Percentiles rank a stretch among this genome's conserved stretches.
Conservation (phyloP, 331 rosid species). For the Malus hybrid region DNA sequence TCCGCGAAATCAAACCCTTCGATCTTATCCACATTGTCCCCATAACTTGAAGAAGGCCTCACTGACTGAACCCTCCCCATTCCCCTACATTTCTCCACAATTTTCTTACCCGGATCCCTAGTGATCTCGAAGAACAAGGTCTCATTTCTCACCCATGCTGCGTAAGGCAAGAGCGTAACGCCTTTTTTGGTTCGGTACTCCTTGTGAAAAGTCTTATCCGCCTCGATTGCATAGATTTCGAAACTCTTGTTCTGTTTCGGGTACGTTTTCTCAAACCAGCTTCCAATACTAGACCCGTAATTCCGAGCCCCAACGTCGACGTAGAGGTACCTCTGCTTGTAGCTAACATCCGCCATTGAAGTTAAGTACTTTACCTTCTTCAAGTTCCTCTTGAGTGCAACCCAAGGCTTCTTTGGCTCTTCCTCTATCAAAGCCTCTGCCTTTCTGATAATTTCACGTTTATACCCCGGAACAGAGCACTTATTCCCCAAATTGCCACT, state of each 20-base stretch:
- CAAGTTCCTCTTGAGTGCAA: constrained; percentile 28
- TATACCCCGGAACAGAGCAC: constrained; percentile 29
- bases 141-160: constrained; percentile 70
- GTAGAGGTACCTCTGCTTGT: constrained; percentile 45
- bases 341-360: constrained; percentile 51
- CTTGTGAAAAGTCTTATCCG: constrained; percentile 42
- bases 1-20: constrained; percentile 52
- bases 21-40: constrained; percentile 46
- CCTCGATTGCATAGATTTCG: constrained; percentile 55
- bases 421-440: constrained; percentile 34
- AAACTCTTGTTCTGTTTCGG: constrained; percentile 48
- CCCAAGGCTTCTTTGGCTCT: constrained; percentile 54
- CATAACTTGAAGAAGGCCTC: constrained; percentile 31
- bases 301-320: constrained; percentile 59
- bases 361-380: constrained; percentile 44
- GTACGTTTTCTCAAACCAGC: constrained; percentile 58
- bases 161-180: constrained; percentile 43
- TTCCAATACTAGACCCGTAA: constrained; percentile 47
- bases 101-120: constrained; percentile 32
- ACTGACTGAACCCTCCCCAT: constrained; percentile 52
- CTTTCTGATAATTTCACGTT: constrained; percentile 29
- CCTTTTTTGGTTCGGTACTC: constrained; percentile 34
- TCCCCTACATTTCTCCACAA: constrained; percentile 27
- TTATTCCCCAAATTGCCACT: constrained; percentile 8
- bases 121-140: constrained; percentile 61